phyloP scores from a whole-genome alignment of 2,329 filamentous ascomycete genomes.

The Aspergillus fructus region DNA sequence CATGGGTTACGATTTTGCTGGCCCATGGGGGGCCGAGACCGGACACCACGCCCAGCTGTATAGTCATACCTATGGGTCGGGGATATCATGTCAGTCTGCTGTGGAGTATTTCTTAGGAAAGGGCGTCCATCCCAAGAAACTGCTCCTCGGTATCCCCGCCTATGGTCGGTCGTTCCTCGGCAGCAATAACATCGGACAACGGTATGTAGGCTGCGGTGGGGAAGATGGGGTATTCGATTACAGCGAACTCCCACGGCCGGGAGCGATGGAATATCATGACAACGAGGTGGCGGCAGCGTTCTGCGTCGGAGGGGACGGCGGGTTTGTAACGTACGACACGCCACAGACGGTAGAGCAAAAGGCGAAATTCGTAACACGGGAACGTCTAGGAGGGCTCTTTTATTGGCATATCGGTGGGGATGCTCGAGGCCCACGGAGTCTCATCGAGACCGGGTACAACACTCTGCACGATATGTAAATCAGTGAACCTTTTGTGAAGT shows the following conservation, averaged over 20 bases:
- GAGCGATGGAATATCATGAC: conserved; percentile 67
- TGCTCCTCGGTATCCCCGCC: conserved; percentile 72
- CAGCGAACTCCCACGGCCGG: conserved; percentile 62
- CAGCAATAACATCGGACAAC: conserved; percentile 64
- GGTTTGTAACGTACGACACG: conserved; percentile 79
- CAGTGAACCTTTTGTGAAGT: not conserved
- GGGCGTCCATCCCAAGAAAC: conserved; percentile 68
- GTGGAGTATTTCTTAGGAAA: conserved; percentile 65
- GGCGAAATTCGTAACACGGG: conserved; percentile 69
- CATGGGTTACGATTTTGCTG: conserved; percentile 78
- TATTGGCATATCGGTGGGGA: conserved; percentile 81
- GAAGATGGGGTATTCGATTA: conserved; percentile 75
- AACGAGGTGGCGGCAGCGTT: conserved; percentile 67
- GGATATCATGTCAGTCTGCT: conserved; percentile 62
- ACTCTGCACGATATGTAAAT: conserved; percentile 48
- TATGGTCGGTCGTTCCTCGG: conserved; percentile 75
- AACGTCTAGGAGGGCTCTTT: conserved; percentile 72
- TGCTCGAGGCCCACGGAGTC: conserved; percentile 55
- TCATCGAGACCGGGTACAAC: conserved; percentile 61
- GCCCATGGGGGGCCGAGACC: conserved; percentile 65
- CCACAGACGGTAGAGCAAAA: conserved; percentile 74
- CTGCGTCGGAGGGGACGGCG: conserved; percentile 68
- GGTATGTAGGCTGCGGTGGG: conserved; percentile 53
- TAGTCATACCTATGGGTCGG: conserved; percentile 45
- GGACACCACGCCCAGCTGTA: conserved; percentile 78